phyloP scores from a whole-genome alignment of 768 basidiomycete genomes.

The Podaxis sp. region DNA sequence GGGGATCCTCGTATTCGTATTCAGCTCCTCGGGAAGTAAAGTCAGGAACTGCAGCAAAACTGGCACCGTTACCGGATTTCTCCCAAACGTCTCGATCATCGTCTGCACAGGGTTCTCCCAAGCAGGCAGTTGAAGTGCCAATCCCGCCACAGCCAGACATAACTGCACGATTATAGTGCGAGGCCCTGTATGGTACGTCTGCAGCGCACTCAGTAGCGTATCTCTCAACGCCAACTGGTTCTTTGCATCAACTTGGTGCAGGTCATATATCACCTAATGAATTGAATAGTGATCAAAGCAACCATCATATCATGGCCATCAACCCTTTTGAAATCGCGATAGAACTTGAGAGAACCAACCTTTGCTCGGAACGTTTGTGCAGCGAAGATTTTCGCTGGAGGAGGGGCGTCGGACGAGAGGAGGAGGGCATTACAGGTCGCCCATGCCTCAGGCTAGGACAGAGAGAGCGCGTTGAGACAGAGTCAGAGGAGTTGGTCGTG shows the following conservation, averaged over 20 bases:
- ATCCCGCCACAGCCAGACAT: constrained; percentile 84
- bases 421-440: constrained; percentile 90
- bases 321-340: constrained; percentile 15
- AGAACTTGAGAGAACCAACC: constrained; percentile 43
- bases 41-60: constrained; percentile 87
- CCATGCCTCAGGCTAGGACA: constrained; percentile 94
- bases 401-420: constrained; percentile 71
- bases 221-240: constrained; percentile 82
- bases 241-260: constrained; percentile 76
- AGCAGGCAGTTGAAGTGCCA: constrained; percentile 83
- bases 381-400: constrained; percentile 86
- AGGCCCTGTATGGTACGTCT: constrained; percentile 72
- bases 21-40: constrained; percentile 86
- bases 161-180: constrained; percentile 85
- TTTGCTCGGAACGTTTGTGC: constrained; percentile 96
- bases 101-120: constrained; percentile 82
- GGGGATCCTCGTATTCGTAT: constrained; percentile 82
- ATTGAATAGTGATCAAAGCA: constrained; percentile 29
- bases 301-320: constrained; percentile 2
- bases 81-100: constrained; percentile 84
- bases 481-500: constrained; percentile 65
- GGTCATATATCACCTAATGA: constrained; percentile 93
- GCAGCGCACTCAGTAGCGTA: constrained; percentile 77
- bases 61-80: constrained; percentile 79
- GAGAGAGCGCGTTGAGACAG: constrained; percentile 51